Evolutionary conservation across 768 basidiomycete species (phyloP).

Genomic region (Podaxis sp.): DNA sequence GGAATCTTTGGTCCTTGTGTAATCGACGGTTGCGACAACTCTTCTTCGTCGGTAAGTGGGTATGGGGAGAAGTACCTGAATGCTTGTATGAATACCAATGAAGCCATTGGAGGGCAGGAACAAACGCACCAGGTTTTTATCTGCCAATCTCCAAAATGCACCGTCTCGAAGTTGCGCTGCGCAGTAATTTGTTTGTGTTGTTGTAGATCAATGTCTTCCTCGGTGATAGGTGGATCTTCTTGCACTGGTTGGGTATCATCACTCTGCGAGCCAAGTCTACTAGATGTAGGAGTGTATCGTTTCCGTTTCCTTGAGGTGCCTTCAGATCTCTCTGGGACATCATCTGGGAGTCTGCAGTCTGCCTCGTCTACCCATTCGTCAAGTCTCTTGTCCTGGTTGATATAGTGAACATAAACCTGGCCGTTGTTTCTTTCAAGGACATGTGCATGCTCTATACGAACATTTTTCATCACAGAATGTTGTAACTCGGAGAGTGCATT

Average conservation of each 20-base stretch:
- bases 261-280: constrained; percentile 22
- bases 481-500: constrained; percentile 13
- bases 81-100: background rate
- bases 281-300: constrained; percentile 33
- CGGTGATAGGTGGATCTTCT: constrained; percentile 47
- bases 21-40: constrained; percentile 17
- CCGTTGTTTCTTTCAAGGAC: constrained; percentile 51
- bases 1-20: constrained; percentile 40
- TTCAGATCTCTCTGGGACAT: constrained; percentile 23
- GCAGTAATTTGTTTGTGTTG: constrained; percentile 67
- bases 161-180: constrained; percentile 83
- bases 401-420: constrained; percentile 72
- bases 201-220: constrained; percentile 70
- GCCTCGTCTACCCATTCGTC: constrained; percentile 68
- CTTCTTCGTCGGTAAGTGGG: constrained; percentile 71
- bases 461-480: constrained; percentile 11
- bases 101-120: constrained; percentile 4
- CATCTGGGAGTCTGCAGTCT: constrained; percentile 33
- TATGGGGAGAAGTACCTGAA: constrained; percentile 93
- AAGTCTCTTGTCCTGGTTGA: constrained; percentile 66
- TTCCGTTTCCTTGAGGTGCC: constrained; percentile 32
- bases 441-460: constrained; percentile 43
- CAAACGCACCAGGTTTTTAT: constrained; percentile 82
- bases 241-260: constrained; percentile 21
- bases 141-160: constrained; percentile 82